Evolutionary conservation across 768 basidiomycete species (phyloP).

Genomic region (Leucosporidium creatinivorum): DNA sequence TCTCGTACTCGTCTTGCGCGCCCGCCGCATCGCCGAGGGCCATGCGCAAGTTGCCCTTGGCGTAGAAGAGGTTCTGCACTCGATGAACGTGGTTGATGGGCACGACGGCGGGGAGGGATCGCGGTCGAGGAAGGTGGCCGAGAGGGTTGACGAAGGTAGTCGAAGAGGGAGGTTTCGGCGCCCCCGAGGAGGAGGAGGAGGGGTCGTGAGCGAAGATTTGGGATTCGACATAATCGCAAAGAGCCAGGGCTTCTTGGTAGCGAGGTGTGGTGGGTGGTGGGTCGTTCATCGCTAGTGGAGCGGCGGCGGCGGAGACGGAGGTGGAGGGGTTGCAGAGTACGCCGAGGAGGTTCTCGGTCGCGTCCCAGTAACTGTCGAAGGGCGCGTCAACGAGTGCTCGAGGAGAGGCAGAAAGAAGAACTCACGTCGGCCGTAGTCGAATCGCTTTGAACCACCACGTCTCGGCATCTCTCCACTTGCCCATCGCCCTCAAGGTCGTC

Average conservation of each 20-base stretch:
- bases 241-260: slow-evolving; percentile 40
- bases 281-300: neutral
- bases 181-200: neutral
- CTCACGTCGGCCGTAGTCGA: slow-evolving; percentile 26
- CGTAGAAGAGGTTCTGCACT: slow-evolving; percentile 48
- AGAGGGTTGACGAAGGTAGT: slow-evolving; percentile 20
- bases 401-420: neutral
- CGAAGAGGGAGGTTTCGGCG: neutral
- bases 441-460: slow-evolving; percentile 47
- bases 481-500: slow-evolving; percentile 42
- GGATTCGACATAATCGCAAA: slow-evolving; percentile 42
- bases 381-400: slow-evolving; percentile 1
- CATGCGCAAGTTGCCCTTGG: slow-evolving; percentile 32
- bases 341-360: slow-evolving; percentile 43
- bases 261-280: slow-evolving; percentile 17
- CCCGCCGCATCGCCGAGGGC: slow-evolving; percentile 39
- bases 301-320: neutral
- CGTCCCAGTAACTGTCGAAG: slow-evolving; percentile 34
- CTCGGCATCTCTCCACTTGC: slow-evolving; percentile 41
- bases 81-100: slow-evolving; percentile 44
- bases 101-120: slow-evolving; percentile 30
- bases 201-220: slow-evolving; percentile 31
- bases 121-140: slow-evolving; percentile 8
- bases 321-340: slow-evolving; percentile 36
- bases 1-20: slow-evolving; percentile 43